Conservation (phyloP, 768 basidiomycete genomes). For the Melanogaster broomeanus region DNA sequence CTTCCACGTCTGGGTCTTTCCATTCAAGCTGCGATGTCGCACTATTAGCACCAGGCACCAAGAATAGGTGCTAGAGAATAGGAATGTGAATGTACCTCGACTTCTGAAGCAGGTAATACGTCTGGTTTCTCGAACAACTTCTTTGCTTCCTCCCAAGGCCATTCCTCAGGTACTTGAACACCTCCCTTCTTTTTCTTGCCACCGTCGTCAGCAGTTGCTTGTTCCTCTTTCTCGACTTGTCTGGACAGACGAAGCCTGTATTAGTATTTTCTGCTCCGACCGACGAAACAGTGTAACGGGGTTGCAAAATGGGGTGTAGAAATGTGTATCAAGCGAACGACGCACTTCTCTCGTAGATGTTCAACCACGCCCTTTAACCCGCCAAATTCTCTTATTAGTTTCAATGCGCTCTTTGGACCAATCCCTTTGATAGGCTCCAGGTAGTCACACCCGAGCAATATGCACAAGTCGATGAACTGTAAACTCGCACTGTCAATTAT, state of each 20-base stretch:
- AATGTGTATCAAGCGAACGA: not conserved
- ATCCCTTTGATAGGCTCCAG: conserved; percentile 98
- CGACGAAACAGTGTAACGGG: too few species aligned
- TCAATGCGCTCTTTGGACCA: conserved; percentile 94
- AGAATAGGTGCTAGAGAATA: not conserved
- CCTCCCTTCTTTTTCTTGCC: conserved; percentile 64
- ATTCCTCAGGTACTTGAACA: conserved; percentile 84
- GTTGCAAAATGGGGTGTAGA: too few species aligned
- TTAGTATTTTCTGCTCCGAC: not conserved
- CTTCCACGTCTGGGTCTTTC: conserved; percentile 91
- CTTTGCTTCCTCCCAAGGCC: conserved; percentile 97
- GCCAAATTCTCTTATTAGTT: conserved; percentile 84
- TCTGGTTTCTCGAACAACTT: conserved; percentile 88
- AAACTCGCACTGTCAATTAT: conserved; percentile 2
- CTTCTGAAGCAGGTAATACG: conserved; percentile 79
- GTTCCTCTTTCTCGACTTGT: conserved; percentile 42
- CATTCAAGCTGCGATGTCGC: conserved; percentile 73
- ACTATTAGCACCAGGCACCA: not conserved
- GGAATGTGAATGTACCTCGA: conserved; percentile 61
- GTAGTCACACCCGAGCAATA: conserved; percentile 97
- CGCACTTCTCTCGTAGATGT: conserved; percentile 77
- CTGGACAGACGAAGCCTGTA: conserved; percentile 13
- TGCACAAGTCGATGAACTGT: conserved; percentile 95
- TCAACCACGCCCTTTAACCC: conserved; percentile 71
- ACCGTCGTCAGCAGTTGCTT: conserved; percentile 43